Percentiles rank a stretch among this genome's conserved stretches.
These are phyloP conservation scores for Boechera divaricarpa DNA, from an alignment of 345 rosid species.

Conservation along the genomic window DNA sequence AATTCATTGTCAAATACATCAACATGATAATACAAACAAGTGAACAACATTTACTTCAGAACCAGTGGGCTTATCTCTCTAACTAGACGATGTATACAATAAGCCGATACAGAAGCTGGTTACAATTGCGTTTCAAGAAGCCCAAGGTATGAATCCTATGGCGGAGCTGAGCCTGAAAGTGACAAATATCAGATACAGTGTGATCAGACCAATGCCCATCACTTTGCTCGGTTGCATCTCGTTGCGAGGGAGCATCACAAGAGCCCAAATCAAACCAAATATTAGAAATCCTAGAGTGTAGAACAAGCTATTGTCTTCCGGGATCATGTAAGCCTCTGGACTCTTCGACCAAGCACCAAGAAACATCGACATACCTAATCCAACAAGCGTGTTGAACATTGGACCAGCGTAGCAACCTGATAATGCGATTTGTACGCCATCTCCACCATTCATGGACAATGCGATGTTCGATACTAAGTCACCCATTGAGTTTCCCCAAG, in stretches of 20 bases:
- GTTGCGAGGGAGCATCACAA: slow-evolving; percentile 66
- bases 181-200: slow-evolving; percentile 54
- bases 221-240: slow-evolving; percentile 75
- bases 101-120: not conserved
- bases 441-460: slow-evolving; percentile 79
- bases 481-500: slow-evolving; percentile 99
- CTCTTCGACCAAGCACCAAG: slow-evolving; percentile 79
- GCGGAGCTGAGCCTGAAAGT: slow-evolving; percentile 52
- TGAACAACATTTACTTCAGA: not conserved
- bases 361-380: slow-evolving; percentile 80
- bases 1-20: slow-evolving; percentile 3
- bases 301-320: slow-evolving; percentile 65
- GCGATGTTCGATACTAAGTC: slow-evolving; percentile 87
- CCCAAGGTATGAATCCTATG: slow-evolving; percentile 49
- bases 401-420: slow-evolving; percentile 99
- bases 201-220: slow-evolving; percentile 55
- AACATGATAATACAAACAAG: slow-evolving; percentile 12
- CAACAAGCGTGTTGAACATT: slow-evolving; percentile 93
- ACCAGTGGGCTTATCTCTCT: slow-evolving; percentile 19
- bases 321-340: slow-evolving; percentile 62
- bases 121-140: slow-evolving; percentile 29
- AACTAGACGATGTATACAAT: slow-evolving; percentile 17
- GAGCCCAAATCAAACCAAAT: slow-evolving; percentile 71
- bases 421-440: slow-evolving; percentile 79
- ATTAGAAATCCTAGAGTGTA: slow-evolving; percentile 78